phyloP scores from a whole-genome alignment of 495 filamentous ascomycete genomes.

The Penicillium chermesinum region DNA sequence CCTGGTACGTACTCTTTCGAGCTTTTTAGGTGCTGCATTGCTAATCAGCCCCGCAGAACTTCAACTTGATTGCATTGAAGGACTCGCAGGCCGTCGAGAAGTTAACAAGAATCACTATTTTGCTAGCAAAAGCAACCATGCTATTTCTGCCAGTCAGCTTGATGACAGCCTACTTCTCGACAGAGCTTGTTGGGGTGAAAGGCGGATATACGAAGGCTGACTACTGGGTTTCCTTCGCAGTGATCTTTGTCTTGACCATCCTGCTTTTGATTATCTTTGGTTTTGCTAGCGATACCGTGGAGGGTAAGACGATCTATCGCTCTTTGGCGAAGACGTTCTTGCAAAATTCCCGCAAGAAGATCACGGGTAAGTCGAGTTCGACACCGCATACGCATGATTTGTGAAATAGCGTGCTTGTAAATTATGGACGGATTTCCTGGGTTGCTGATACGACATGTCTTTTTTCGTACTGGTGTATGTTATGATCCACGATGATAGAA shows the following conservation, averaged over 20 bases:
- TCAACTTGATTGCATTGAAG: slow-evolving; percentile 82
- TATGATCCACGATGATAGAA: too few relatives aligned
- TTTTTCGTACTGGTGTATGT: too few relatives aligned
- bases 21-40: background rate
- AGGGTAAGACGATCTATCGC: slow-evolving; percentile 47
- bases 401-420: too few relatives aligned
- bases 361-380: slow-evolving; percentile 2
- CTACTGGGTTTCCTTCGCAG: slow-evolving; percentile 71
- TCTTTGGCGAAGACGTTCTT: slow-evolving; percentile 40
- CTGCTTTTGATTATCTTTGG: slow-evolving; percentile 48
- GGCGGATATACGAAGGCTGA: slow-evolving; percentile 52
- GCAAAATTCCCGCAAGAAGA: slow-evolving; percentile 23
- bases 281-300: slow-evolving; percentile 43
- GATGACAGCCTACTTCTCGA: slow-evolving; percentile 80
- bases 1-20: slow-evolving; percentile 41
- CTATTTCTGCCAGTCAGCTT: slow-evolving; percentile 80
- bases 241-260: slow-evolving; percentile 61
- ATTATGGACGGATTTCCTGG: too few relatives aligned
- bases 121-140: slow-evolving; percentile 79
- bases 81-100: slow-evolving; percentile 75
- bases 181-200: slow-evolving; percentile 57
- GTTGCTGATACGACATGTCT: too few relatives aligned
- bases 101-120: slow-evolving; percentile 71
- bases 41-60: slow-evolving; percentile 51
- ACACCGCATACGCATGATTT: too few relatives aligned